These are phyloP conservation scores for Phyllostachys edulis DNA, from an alignment of 176 grass and related monocot genomes.

Conservation along the genomic window DNA sequence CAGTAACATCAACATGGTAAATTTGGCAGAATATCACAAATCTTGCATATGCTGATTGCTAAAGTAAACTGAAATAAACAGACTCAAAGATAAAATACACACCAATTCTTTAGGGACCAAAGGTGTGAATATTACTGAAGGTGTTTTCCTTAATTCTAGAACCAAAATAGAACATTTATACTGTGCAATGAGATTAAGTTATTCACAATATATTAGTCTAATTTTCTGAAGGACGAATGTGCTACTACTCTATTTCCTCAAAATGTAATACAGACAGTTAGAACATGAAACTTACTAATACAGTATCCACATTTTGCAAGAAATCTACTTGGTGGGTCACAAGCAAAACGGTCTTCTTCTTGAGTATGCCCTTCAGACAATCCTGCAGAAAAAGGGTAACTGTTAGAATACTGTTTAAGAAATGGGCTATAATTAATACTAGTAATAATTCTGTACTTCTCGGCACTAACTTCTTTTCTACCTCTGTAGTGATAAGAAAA, in stretches of 20 bases:
- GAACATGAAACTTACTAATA: conserved; percentile 49
- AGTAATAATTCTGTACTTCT: conserved; percentile 1
- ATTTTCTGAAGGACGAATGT: background rate
- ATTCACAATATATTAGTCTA: background rate
- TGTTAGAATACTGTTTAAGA: background rate
- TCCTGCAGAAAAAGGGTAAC: conserved; percentile 39
- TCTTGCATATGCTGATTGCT: background rate
- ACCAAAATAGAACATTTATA: background rate
- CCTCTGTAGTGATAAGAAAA: background rate
- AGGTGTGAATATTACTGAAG: background rate
- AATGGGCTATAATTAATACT: background rate
- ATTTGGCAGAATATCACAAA: background rate
- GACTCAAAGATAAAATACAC: background rate
- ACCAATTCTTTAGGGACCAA: background rate
- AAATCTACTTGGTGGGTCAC: conserved; percentile 86
- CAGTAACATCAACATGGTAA: conserved; percentile 7
- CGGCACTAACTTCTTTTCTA: background rate
- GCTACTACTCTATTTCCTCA: background rate
- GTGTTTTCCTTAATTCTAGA: background rate
- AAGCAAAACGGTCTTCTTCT: conserved; percentile 66
- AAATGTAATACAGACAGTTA: background rate
- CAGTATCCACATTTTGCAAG: conserved; percentile 56
- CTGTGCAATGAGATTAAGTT: background rate
- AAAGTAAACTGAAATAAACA: background rate
- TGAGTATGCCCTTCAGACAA: conserved; percentile 62